These are phyloP conservation scores for Acmispon strigosus DNA, from an alignment of 306 rosid genomes.

Conservation along the genomic window DNA sequence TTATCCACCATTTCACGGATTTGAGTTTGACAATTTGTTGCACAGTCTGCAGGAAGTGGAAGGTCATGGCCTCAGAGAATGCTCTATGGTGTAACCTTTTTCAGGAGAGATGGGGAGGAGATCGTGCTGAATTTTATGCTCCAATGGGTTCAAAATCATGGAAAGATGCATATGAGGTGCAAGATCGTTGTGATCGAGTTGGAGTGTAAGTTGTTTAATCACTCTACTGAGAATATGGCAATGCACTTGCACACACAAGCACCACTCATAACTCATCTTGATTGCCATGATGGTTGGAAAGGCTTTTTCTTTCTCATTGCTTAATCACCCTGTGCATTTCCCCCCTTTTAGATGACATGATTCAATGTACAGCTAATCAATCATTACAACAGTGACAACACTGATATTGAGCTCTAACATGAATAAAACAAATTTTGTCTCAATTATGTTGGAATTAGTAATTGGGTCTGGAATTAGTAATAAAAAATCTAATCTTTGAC, in stretches of 20 bases:
- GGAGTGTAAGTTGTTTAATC: constrained; percentile 48
- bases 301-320: not conserved
- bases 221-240: not conserved
- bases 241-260: not conserved
- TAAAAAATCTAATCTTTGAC: not conserved
- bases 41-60: constrained; percentile 71
- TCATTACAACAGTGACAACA: not conserved
- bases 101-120: constrained; percentile 80
- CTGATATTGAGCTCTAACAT: constrained; percentile 3
- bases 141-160: constrained; percentile 52
- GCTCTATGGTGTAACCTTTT: constrained; percentile 58
- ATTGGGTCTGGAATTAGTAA: not conserved
- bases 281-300: not conserved
- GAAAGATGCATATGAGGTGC: constrained; percentile 58
- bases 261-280: not conserved
- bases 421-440: not conserved
- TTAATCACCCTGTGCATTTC: not conserved
- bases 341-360: not conserved
- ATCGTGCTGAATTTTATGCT: constrained; percentile 41
- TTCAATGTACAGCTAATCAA: no score
- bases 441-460: not conserved
- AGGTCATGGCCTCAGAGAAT: constrained; percentile 46
- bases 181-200: constrained; percentile 65
- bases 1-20: no score
- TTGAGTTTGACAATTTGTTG: constrained; percentile 13